Percentiles rank a stretch among this genome's conserved stretches.
Evolutionary conservation across 202 grass and related monocot species (phyloP).

Genomic region (Zizania palustris): DNA sequence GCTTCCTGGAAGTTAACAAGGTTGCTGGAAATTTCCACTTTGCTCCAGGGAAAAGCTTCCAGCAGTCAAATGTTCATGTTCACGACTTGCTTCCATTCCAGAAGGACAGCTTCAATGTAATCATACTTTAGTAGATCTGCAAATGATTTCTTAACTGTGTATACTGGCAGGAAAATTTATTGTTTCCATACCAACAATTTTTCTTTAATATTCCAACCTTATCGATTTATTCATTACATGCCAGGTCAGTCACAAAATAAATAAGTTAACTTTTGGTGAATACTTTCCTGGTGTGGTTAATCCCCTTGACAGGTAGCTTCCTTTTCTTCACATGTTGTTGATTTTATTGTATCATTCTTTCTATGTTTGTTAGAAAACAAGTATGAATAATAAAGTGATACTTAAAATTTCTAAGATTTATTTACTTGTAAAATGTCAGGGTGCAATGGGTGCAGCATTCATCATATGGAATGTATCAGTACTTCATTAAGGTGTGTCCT

Average conservation of each 20-base stretch:
- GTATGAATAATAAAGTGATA: conserved; percentile 9
- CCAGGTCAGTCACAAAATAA: conserved; percentile 95
- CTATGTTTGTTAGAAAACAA: conserved; percentile 25
- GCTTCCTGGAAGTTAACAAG: conserved; percentile 89
- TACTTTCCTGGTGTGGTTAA: conserved; percentile 89
- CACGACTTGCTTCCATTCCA: conserved; percentile 93
- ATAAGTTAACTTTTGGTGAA: conserved; percentile 87
- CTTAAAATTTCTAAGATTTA: conserved; percentile 2
- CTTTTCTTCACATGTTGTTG: conserved; percentile 38
- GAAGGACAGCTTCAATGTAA: conserved; percentile 99
- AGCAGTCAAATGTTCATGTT: conserved; percentile 91
- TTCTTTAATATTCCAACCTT: conserved; percentile 23
- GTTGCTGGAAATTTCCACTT: conserved; percentile 99
- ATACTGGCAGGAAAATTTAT: conserved; percentile 22
- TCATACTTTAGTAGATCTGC: conserved; percentile 46
- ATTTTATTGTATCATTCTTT: conserved; percentile 29
- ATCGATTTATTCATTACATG: conserved; percentile 25
- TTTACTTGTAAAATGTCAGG: conserved; percentile 58
- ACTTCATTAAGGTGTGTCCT: conserved; percentile 89
- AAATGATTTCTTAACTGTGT: conserved; percentile 21
- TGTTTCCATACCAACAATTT: neutral
- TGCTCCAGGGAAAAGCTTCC: conserved; percentile 98
- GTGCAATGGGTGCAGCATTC: conserved; percentile 73
- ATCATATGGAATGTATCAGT: conserved; percentile 96
- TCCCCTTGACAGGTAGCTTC: conserved; percentile 89